phyloP scores from a whole-genome alignment of 768 basidiomycete species.

The Mycena latifolia region DNA sequence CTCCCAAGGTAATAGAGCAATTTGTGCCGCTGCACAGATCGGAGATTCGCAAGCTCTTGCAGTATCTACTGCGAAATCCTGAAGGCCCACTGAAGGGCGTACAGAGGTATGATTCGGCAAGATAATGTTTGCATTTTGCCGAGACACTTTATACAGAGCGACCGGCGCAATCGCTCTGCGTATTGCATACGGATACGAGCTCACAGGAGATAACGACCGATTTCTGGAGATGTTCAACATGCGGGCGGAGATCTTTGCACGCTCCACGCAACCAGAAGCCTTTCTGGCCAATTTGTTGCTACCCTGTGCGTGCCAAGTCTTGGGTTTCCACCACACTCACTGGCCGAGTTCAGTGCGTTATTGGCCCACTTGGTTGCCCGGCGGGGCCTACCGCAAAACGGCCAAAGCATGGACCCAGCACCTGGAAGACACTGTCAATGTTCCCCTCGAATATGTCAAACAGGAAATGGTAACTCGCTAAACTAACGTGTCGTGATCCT shows the following conservation, averaged over 20 bases:
- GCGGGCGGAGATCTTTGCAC: not conserved
- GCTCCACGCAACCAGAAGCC: not conserved
- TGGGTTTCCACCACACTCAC: not conserved
- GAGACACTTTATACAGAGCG: not conserved
- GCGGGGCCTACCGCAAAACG: conserved; percentile 3
- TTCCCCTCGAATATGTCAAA: conserved; percentile 14
- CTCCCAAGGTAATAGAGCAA: conserved; percentile 2
- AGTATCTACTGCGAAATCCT: not conserved
- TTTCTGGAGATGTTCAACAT: conserved; percentile 9
- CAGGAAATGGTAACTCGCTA: not conserved
- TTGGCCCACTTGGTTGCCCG: conserved; percentile 23
- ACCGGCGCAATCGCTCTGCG: conserved; percentile 26
- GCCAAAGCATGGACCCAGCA: conserved; percentile 6
- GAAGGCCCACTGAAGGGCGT: not conserved
- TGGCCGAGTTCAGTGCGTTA: not conserved
- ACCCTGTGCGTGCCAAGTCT: not conserved
- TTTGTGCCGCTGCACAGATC: conserved; percentile 9
- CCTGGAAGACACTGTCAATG: not conserved
- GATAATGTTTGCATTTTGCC: not conserved
- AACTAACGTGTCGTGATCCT: too few species aligned
- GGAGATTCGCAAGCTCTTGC: conserved; percentile 33
- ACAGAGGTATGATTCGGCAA: not conserved
- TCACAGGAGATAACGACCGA: conserved; percentile 7
- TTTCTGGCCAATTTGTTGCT: conserved; percentile 10
- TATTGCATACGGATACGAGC: conserved; percentile 25